Evolutionary conservation across 176 grass and related monocot genomes (phyloP).

Genomic region (Cocos nucifera): DNA sequence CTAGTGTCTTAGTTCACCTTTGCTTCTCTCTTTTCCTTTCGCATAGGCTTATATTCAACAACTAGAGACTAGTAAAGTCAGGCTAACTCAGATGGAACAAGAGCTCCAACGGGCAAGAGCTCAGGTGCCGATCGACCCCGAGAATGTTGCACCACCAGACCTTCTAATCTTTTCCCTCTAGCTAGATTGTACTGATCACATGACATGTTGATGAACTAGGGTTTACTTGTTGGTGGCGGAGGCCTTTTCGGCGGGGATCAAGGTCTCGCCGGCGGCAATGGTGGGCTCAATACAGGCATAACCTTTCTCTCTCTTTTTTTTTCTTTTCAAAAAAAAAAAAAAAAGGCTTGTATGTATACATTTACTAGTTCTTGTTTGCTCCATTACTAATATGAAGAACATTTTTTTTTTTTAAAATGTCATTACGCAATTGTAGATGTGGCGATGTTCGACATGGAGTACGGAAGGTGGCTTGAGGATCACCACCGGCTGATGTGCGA

Average conservation of each 20-base stretch:
- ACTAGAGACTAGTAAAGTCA: constrained; percentile 53
- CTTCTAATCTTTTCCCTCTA: too few relatives aligned
- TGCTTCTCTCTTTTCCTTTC: background rate
- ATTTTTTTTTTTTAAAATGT: background rate
- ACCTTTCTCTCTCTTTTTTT: too few relatives aligned
- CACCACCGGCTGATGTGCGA: constrained; percentile 31
- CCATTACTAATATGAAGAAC: background rate
- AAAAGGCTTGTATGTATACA: background rate
- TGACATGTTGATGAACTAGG: background rate
- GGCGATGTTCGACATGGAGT: constrained; percentile 47
- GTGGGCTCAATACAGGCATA: constrained; percentile 29
- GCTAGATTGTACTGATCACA: too few relatives aligned
- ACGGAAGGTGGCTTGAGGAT: constrained; percentile 36
- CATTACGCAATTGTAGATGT: constrained; percentile 12
- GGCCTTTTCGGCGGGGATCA: constrained; percentile 15
- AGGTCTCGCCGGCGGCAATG: constrained; percentile 1
- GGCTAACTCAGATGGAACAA: constrained; percentile 42
- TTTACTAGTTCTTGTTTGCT: too few relatives aligned
- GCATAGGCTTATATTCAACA: constrained; percentile 57
- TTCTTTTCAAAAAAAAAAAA: too few relatives aligned
- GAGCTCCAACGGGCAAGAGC: constrained; percentile 42
- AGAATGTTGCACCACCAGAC: too few relatives aligned
- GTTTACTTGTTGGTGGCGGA: constrained; percentile 28
- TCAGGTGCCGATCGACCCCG: constrained; percentile 23
- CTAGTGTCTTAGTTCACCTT: constrained; percentile 14